Percentiles rank a stretch among this genome's conserved stretches.
Conservation (phyloP, 495 filamentous ascomycete genomes). For the Penicillium taxi region DNA sequence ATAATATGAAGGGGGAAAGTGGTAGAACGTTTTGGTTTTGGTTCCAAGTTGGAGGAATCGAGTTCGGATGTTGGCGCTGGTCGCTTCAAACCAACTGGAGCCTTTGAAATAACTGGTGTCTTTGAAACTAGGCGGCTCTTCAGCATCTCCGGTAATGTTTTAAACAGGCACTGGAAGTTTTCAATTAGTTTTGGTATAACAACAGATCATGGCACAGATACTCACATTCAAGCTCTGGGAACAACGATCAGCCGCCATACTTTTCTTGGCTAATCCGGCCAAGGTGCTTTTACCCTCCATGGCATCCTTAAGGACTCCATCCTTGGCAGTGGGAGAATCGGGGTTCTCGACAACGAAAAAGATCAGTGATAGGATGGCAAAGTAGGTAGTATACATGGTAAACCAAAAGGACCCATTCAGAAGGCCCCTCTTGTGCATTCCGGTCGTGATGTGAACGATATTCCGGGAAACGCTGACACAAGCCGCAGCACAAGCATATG, state of each 20-base stretch:
- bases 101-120: conserved; percentile 28
- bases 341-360: conserved; percentile 91
- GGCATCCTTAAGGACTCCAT: conserved; percentile 75
- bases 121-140: conserved; percentile 46
- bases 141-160: conserved; percentile 65
- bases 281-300: conserved; percentile 77
- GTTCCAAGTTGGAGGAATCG: conserved; percentile 18
- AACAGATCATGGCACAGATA: conserved; percentile 8
- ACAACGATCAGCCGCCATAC: conserved; percentile 81
- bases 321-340: conserved; percentile 60
- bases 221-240: conserved; percentile 64
- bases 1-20: conserved; percentile 39
- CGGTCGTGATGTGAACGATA: conserved; percentile 82
- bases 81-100: conserved; percentile 37
- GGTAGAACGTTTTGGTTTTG: conserved; percentile 40
- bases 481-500: conserved; percentile 86
- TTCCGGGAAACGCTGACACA: conserved; percentile 88
- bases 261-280: conserved; percentile 66
- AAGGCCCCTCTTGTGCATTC: conserved; percentile 77
- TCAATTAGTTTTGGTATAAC: not conserved
- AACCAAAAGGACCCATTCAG: conserved; percentile 95
- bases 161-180: conserved; percentile 60
- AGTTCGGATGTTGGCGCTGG: too few species aligned
- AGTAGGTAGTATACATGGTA: conserved; percentile 92
- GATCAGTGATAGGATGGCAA: conserved; percentile 79